Conservation (phyloP, 2,329 filamentous ascomycete genomes). For the Clarireedia paspali region DNA sequence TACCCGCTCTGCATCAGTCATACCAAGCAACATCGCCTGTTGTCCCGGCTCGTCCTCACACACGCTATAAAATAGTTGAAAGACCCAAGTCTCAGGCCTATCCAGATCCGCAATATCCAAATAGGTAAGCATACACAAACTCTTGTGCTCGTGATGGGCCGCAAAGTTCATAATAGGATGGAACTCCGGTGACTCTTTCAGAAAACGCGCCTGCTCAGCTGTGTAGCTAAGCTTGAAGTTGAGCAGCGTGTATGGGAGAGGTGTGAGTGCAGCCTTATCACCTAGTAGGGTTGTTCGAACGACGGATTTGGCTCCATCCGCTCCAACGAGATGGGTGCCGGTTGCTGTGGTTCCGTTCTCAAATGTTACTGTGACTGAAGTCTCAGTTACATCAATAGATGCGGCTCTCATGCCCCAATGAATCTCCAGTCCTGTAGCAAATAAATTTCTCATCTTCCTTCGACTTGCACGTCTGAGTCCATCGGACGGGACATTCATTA, state of each 20-base stretch:
- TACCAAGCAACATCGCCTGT: background rate
- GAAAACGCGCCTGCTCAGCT: slow-evolving; percentile 1
- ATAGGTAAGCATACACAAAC: background rate
- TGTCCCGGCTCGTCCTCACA: background rate
- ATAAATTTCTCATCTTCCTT: background rate
- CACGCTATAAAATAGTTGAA: background rate
- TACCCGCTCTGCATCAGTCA: background rate
- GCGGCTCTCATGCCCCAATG: background rate
- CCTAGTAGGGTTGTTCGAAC: slow-evolving; percentile 21
- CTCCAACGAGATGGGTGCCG: slow-evolving; percentile 32
- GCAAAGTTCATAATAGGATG: slow-evolving; percentile 7
- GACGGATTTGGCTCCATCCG: slow-evolving; percentile 31
- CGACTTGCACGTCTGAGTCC: background rate
- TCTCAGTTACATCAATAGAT: background rate
- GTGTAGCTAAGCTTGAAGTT: slow-evolving; percentile 1
- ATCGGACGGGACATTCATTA: background rate
- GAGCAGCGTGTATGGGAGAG: background rate
- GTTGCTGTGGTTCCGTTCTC: background rate
- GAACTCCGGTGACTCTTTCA: slow-evolving; percentile 13
- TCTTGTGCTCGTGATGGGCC: background rate
- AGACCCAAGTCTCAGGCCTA: background rate
- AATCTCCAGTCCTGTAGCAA: background rate
- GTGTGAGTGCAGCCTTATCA: slow-evolving; percentile 14
- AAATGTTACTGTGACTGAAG: background rate
- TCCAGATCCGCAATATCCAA: background rate